phyloP scores from a whole-genome alignment of 345 rosid species.

The Carallia pectinifolia region DNA sequence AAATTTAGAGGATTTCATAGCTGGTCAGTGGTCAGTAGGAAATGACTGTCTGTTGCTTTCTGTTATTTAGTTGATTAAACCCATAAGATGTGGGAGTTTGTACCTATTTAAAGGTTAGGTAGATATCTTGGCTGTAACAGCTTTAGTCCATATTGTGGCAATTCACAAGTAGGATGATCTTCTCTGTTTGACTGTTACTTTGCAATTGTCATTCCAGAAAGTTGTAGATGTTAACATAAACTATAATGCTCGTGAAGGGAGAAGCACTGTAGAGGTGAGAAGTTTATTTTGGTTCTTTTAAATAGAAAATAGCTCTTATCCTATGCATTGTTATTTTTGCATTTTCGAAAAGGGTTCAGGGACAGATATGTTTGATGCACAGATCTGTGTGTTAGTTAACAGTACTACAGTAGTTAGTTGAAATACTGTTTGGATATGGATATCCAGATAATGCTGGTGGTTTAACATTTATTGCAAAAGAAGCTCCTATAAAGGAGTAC shows the following conservation, averaged over 20 bases:
- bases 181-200: not conserved
- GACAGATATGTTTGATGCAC: not conserved
- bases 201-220: not conserved
- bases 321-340: no score
- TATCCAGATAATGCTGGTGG: not conserved
- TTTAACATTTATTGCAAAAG: not conserved
- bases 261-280: not conserved
- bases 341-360: not conserved
- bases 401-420: not conserved
- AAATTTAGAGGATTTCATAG: constrained; percentile 1
- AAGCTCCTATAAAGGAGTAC: not conserved
- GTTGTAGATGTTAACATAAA: constrained; percentile 4
- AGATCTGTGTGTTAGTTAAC: not conserved
- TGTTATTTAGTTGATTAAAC: constrained; percentile 1
- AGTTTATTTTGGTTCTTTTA: not conserved
- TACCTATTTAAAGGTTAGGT: not conserved
- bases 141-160: no score
- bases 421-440: not conserved
- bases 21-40: not conserved
- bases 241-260: constrained; percentile 1
- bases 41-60: constrained; percentile 4
- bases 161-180: not conserved
- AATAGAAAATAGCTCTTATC: no score
- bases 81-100: not conserved
- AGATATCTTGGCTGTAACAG: not conserved